Percentiles rank a stretch among this genome's conserved stretches.
phyloP scores from a whole-genome alignment of 345 rosid species.

The Heritiera fomes region DNA sequence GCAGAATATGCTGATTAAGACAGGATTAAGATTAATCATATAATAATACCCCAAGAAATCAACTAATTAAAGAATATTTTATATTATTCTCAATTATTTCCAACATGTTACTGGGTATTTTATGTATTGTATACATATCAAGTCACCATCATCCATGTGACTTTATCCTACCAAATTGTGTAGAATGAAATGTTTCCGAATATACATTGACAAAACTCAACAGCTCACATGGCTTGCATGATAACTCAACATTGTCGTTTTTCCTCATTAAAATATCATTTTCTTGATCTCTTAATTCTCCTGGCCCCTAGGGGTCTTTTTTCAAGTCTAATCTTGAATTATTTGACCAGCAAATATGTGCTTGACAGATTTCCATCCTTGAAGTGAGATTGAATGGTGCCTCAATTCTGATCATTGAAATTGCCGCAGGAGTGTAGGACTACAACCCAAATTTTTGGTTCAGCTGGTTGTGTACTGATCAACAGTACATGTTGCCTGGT shows the following conservation, averaged over 20 bases:
- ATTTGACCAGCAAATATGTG: not conserved
- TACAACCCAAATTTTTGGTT: not conserved
- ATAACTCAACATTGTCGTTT: constrained; percentile 18
- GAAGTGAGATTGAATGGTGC: not conserved
- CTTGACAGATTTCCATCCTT: not conserved
- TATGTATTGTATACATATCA: not conserved
- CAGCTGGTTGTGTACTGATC: not conserved
- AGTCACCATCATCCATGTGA: constrained; percentile 23
- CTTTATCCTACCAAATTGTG: constrained; percentile 9
- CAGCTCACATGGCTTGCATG: constrained; percentile 16
- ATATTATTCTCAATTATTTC: constrained; percentile 4
- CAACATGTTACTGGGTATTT: constrained; percentile 5
- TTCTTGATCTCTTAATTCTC: not conserved
- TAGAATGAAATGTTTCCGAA: not conserved
- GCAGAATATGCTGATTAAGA: not conserved
- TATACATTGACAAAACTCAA: not conserved
- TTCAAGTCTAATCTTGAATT: not conserved
- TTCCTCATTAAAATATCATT: not conserved
- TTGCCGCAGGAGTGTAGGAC: not conserved
- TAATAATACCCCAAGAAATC: not conserved
- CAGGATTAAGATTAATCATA: not conserved
- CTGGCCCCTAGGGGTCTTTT: not conserved
- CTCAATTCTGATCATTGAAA: not conserved
- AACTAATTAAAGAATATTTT: not conserved
- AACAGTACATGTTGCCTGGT: not conserved